phyloP scores from a whole-genome alignment of 805 yeast species.

The Kockiozyma suomiensis region DNA sequence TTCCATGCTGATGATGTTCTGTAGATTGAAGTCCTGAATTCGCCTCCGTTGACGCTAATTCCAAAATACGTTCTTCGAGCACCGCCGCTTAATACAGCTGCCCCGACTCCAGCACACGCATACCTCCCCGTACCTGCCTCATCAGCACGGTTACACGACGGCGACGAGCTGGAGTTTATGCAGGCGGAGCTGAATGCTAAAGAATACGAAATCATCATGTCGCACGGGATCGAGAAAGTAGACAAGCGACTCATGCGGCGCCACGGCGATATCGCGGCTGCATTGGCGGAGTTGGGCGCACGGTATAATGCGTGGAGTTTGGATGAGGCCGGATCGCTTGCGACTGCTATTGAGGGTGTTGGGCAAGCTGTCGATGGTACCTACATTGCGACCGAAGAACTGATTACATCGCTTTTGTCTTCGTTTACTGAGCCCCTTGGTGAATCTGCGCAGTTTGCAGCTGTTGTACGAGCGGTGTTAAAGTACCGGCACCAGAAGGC shows the following conservation, averaged over 20 bases:
- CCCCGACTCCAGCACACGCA: slow-evolving; percentile 61
- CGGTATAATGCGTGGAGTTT: slow-evolving; percentile 62
- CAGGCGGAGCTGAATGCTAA: slow-evolving; percentile 50
- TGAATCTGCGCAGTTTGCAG: slow-evolving; percentile 68
- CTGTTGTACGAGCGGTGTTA: slow-evolving; percentile 58
- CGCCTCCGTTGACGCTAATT: slow-evolving; percentile 58
- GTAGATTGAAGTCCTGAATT: slow-evolving; percentile 59
- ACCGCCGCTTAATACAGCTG: slow-evolving; percentile 63
- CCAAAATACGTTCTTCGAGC: slow-evolving; percentile 58
- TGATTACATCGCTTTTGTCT: slow-evolving; percentile 57
- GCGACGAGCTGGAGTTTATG: slow-evolving; percentile 48
- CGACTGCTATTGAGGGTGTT: slow-evolving; percentile 71
- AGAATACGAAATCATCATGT: slow-evolving; percentile 51
- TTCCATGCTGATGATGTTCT: neutral
- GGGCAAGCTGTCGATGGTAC: slow-evolving; percentile 82
- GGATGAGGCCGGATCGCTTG: slow-evolving; percentile 47
- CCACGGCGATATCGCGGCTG: slow-evolving; percentile 61
- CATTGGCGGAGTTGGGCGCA: slow-evolving; percentile 77
- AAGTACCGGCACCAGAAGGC: slow-evolving; percentile 63
- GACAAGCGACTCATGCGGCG: slow-evolving; percentile 58
- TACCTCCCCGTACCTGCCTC: slow-evolving; percentile 64
- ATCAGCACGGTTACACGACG: slow-evolving; percentile 42
- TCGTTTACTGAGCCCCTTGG: slow-evolving; percentile 69
- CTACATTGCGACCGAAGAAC: slow-evolving; percentile 53
- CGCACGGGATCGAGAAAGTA: slow-evolving; percentile 56